Percentiles rank a stretch among this genome's conserved stretches.
Evolutionary conservation across 2,329 filamentous ascomycete species (phyloP).

Genomic region (Fusarium sp.): DNA sequence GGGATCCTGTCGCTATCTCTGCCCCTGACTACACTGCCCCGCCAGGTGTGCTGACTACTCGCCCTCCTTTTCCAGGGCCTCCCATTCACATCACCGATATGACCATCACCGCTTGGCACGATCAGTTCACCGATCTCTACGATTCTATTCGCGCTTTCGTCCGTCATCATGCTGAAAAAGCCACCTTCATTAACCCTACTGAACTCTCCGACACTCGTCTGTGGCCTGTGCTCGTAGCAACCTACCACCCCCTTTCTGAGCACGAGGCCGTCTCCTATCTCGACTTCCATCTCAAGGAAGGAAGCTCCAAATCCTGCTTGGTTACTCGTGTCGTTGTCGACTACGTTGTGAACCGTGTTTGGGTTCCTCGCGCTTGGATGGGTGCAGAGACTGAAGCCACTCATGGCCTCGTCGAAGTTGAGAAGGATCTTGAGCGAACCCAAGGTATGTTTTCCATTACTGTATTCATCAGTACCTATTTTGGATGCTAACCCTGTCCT

Average conservation of each 20-base stretch:
- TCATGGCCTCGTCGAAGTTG: constrained; percentile 50
- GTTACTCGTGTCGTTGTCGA: constrained; percentile 57
- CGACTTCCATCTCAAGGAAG: constrained; percentile 54
- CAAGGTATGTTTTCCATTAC: constrained; percentile 43
- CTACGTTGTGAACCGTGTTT: constrained; percentile 56
- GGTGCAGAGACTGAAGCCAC: constrained; percentile 52
- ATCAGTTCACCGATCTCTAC: constrained; percentile 53
- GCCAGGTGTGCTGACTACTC: constrained; percentile 33
- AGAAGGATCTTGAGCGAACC: constrained; percentile 51
- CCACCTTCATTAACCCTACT: constrained; percentile 45
- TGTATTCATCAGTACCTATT: neutral
- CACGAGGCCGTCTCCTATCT: constrained; percentile 55
- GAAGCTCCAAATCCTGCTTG: constrained; percentile 56
- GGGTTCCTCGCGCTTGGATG: constrained; percentile 54
- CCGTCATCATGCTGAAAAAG: constrained; percentile 49
- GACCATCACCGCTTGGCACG: constrained; percentile 50
- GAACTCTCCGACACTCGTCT: constrained; percentile 48
- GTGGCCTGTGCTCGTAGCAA: constrained; percentile 53
- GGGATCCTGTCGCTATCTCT: constrained; percentile 37
- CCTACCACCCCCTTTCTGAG: constrained; percentile 53
- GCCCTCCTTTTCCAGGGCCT: constrained; percentile 38
- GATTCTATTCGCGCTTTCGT: constrained; percentile 52
- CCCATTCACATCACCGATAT: constrained; percentile 53
- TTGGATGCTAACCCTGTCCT: constrained; percentile 17
- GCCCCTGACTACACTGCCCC: constrained; percentile 32